phyloP scores from a whole-genome alignment of 2,329 filamentous ascomycete species.

The Cucurbitaria berberidis region DNA sequence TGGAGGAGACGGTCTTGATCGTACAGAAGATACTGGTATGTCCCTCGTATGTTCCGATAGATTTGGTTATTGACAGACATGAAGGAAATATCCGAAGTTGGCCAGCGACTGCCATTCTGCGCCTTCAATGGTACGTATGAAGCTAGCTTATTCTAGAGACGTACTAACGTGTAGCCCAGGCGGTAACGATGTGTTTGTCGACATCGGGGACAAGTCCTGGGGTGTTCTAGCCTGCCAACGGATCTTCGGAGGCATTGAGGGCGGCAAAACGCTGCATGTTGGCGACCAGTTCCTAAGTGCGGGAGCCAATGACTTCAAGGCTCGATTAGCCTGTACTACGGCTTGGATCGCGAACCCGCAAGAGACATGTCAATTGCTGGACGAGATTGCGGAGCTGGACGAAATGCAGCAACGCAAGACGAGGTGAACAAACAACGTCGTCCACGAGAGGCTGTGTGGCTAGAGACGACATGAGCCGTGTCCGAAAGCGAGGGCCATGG shows the following conservation, averaged over 20 bases:
- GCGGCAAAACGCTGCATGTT: constrained; percentile 85
- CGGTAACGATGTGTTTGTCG: constrained; percentile 96
- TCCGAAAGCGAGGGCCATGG: background rate
- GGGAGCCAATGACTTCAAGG: constrained; percentile 93
- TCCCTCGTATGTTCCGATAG: background rate
- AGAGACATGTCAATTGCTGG: constrained; percentile 87
- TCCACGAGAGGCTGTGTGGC: constrained; percentile 2
- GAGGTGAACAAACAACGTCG: constrained; percentile 16
- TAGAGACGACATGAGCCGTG: background rate
- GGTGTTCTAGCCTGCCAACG: constrained; percentile 91
- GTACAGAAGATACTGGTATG: constrained; percentile 81
- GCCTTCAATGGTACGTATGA: constrained; percentile 78
- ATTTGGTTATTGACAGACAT: constrained; percentile 13
- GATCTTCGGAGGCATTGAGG: constrained; percentile 80
- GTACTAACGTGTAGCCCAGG: constrained; percentile 53
- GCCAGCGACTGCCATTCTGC: constrained; percentile 80
- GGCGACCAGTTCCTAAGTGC: constrained; percentile 96
- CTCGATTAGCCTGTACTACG: constrained; percentile 87
- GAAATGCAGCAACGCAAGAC: constrained; percentile 49
- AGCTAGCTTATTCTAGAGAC: background rate
- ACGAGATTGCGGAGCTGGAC: constrained; percentile 69
- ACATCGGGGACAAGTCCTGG: constrained; percentile 98
- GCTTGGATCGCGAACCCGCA: constrained; percentile 94
- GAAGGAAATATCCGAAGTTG: constrained; percentile 77
- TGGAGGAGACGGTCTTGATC: constrained; percentile 95